Evolutionary conservation across 163 green algal genomes (phyloP).

Genomic region (Chlamydomonas reinhardtii): DNA sequence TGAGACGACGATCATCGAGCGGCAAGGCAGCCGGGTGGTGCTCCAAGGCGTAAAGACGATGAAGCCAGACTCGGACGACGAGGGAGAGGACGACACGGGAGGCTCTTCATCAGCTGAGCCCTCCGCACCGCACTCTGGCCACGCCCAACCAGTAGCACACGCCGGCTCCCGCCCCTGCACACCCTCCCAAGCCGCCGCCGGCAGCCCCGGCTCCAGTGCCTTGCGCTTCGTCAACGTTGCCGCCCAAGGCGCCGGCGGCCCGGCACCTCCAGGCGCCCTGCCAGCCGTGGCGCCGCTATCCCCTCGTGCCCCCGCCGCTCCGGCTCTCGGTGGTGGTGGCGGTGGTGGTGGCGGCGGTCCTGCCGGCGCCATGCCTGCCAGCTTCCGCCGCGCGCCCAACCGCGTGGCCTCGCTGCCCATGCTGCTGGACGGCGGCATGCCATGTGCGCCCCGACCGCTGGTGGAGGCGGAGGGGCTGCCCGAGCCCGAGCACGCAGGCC

Average conservation of each 20-base stretch:
- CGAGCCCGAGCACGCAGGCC: constrained; percentile 8
- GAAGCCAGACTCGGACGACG: constrained; percentile 37
- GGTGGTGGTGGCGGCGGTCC: neutral
- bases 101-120: neutral
- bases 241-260: no score
- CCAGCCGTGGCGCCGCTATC: no score
- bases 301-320: no score
- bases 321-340: neutral
- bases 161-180: neutral
- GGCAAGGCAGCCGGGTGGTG: constrained; percentile 32
- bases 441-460: constrained; percentile 1
- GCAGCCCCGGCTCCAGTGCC: neutral
- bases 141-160: neutral
- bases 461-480: constrained; percentile 6
- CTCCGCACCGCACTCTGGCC: neutral
- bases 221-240: neutral
- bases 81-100: neutral
- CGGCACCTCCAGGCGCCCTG: neutral
- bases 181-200: neutral
- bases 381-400: constrained; percentile 1
- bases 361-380: no score
- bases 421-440: constrained; percentile 40
- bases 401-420: constrained; percentile 50
- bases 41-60: constrained; percentile 39
- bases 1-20: constrained; percentile 40